phyloP scores from a whole-genome alignment of 306 rosid species.

The Datisca glomerata region DNA sequence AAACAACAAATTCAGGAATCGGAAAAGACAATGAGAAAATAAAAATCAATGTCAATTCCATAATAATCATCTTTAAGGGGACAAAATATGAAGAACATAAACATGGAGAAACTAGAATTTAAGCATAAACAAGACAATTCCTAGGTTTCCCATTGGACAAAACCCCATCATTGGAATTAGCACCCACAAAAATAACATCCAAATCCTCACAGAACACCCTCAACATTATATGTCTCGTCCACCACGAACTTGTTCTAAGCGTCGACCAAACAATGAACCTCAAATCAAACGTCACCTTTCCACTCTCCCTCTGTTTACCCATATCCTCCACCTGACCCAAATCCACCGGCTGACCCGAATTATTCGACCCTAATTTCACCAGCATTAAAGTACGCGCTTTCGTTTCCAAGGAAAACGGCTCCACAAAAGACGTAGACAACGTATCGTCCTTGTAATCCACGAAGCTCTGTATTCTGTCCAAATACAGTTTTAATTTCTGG shows the following conservation, averaged over 20 bases:
- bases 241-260: conserved; percentile 7
- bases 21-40: too few relatives aligned
- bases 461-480: conserved; percentile 9
- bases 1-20: too few relatives aligned
- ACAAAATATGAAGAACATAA: not conserved
- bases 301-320: conserved; percentile 9
- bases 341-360: not conserved
- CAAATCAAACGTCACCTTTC: conserved; percentile 12
- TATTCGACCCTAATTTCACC: conserved; percentile 8
- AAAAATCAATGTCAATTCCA: too few relatives aligned
- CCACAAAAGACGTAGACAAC: conserved; percentile 2
- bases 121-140: conserved; percentile 5
- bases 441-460: conserved; percentile 6
- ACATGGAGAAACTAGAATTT: not conserved
- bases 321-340: conserved; percentile 11
- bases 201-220: conserved; percentile 24
- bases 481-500: not conserved
- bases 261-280: conserved; percentile 10
- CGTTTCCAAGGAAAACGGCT: conserved; percentile 15
- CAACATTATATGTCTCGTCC: not conserved
- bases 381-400: not conserved
- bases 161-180: not conserved
- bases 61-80: too few relatives aligned
- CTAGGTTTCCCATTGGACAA: not conserved
- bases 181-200: conserved; percentile 25